Conservation (phyloP, 176 grass and related monocot species). For the Echinochloa phyllopogon region DNA sequence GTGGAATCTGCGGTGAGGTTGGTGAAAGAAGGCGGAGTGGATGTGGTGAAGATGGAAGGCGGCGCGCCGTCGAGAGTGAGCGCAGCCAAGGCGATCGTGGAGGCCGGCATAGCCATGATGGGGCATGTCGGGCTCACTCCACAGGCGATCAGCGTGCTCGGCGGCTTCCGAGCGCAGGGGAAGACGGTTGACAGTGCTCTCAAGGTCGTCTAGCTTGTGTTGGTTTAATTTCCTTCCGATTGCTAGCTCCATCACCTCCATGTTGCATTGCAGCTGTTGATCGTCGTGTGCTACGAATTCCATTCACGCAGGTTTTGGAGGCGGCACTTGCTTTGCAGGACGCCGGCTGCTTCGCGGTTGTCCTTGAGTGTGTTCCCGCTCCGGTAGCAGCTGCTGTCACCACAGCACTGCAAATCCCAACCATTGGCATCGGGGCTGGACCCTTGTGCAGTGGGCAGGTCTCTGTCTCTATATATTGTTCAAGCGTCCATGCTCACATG, state of each 20-base stretch:
- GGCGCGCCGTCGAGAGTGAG: conserved; percentile 72
- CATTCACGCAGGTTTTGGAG: too few species aligned
- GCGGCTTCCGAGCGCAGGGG: conserved; percentile 84
- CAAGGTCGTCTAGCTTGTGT: too few species aligned
- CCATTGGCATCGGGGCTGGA: conserved; percentile 88
- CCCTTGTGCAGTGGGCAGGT: conserved; percentile 93
- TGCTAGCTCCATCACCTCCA: too few species aligned
- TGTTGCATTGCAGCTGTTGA: too few species aligned
- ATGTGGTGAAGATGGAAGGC: conserved; percentile 87
- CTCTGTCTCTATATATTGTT: too few species aligned
- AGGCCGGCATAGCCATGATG: conserved; percentile 87
- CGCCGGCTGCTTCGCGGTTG: conserved; percentile 82
- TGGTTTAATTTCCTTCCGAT: too few species aligned
- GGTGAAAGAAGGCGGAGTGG: conserved; percentile 87
- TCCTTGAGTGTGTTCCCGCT: conserved; percentile 87
- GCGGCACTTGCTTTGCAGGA: conserved; percentile 87
- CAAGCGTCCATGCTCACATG: too few species aligned
- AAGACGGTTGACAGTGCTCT: conserved; percentile 76
- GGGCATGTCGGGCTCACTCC: conserved; percentile 88
- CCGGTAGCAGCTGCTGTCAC: conserved; percentile 86
- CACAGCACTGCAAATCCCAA: conserved; percentile 71
- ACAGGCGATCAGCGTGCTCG: conserved; percentile 83
- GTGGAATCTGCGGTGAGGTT: conserved; percentile 82
- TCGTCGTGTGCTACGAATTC: too few species aligned
- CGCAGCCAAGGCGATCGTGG: conserved; percentile 79